Evolutionary conservation across 2,329 filamentous ascomycete genomes (phyloP).

Genomic region (Fusarium sp.): DNA sequence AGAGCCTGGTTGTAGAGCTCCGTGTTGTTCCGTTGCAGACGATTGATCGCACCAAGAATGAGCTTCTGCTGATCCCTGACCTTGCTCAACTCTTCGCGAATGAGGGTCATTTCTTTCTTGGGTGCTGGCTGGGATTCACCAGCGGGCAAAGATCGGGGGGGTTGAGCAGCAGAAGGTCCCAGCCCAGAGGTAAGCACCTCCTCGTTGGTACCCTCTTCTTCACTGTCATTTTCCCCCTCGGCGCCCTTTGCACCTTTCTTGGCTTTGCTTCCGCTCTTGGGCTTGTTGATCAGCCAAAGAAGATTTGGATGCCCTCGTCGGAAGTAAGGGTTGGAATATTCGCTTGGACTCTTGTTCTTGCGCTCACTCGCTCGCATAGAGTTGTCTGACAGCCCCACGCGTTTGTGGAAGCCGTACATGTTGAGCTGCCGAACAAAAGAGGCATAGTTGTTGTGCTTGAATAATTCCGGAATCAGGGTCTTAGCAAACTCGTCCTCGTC

Average conservation of each 20-base stretch:
- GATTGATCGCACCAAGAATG: slow-evolving; percentile 84
- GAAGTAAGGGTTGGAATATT: slow-evolving; percentile 98
- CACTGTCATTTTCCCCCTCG: slow-evolving; percentile 79
- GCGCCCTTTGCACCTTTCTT: slow-evolving; percentile 71
- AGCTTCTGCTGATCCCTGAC: slow-evolving; percentile 88
- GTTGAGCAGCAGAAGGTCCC: slow-evolving; percentile 35
- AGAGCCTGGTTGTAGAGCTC: slow-evolving; percentile 89
- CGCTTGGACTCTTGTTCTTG: slow-evolving; percentile 97
- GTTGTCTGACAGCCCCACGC: slow-evolving; percentile 92
- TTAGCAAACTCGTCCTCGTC: slow-evolving; percentile 99
- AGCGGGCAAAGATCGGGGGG: slow-evolving; percentile 55
- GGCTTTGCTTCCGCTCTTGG: slow-evolving; percentile 76
- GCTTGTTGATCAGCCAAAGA: slow-evolving; percentile 96
- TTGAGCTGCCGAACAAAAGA: slow-evolving; percentile 96
- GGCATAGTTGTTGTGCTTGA: slow-evolving; percentile 99
- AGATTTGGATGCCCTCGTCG: slow-evolving; percentile 91
- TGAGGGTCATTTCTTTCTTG: slow-evolving; percentile 79
- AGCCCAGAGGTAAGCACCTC: slow-evolving; percentile 51
- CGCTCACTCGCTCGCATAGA: slow-evolving; percentile 97
- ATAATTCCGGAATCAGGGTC: slow-evolving; percentile 94
- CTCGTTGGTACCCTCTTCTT: slow-evolving; percentile 61
- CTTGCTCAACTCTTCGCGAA: slow-evolving; percentile 83
- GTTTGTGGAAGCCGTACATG: slow-evolving; percentile 99
- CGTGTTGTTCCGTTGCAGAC: slow-evolving; percentile 86
- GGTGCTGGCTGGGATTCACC: slow-evolving; percentile 63